A percentile compares a stretch with the other conserved stretches of the same genome.
phyloP scores from a whole-genome alignment of 2,329 filamentous ascomycete species.

The Fusarium brachygibbosum region DNA sequence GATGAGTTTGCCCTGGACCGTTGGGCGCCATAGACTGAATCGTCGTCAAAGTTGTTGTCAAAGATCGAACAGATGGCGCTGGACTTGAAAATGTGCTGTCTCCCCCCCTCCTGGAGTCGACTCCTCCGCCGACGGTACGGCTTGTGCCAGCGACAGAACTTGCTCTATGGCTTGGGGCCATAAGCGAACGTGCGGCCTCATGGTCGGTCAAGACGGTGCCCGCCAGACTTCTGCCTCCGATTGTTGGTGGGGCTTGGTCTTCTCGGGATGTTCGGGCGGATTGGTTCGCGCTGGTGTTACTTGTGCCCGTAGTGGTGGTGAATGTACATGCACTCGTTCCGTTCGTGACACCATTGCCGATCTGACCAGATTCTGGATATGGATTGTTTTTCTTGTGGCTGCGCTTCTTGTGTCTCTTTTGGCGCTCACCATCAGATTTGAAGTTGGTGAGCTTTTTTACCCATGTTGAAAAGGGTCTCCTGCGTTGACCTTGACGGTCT shows the following conservation, averaged over 20 bases:
- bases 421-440: slow-evolving; percentile 74
- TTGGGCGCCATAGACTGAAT: slow-evolving; percentile 81
- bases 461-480: slow-evolving; percentile 91
- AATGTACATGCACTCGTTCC: slow-evolving; percentile 67
- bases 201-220: slow-evolving; percentile 87
- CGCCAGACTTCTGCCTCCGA: slow-evolving; percentile 79
- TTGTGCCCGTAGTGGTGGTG: slow-evolving; percentile 66
- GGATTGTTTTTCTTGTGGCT: slow-evolving; percentile 85
- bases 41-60: slow-evolving; percentile 87
- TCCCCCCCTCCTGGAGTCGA: slow-evolving; percentile 77
- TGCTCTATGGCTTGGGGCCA: slow-evolving; percentile 78
- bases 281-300: slow-evolving; percentile 67
- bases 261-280: slow-evolving; percentile 74
- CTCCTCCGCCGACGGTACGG: slow-evolving; percentile 74
- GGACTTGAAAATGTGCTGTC: slow-evolving; percentile 86
- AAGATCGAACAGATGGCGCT: slow-evolving; percentile 81
- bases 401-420: slow-evolving; percentile 66
- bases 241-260: slow-evolving; percentile 68
- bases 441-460: slow-evolving; percentile 94
- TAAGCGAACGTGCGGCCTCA: slow-evolving; percentile 80
- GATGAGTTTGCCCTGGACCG: slow-evolving; percentile 54
- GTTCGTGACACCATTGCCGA: slow-evolving; percentile 54
- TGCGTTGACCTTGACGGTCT: slow-evolving; percentile 78
- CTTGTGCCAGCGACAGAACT: slow-evolving; percentile 80
- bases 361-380: slow-evolving; percentile 84